Evolutionary conservation across 345 rosid species (phyloP), one percentile per base, ranked within the genome.

Genomic region (Populus tremula): DNA sequence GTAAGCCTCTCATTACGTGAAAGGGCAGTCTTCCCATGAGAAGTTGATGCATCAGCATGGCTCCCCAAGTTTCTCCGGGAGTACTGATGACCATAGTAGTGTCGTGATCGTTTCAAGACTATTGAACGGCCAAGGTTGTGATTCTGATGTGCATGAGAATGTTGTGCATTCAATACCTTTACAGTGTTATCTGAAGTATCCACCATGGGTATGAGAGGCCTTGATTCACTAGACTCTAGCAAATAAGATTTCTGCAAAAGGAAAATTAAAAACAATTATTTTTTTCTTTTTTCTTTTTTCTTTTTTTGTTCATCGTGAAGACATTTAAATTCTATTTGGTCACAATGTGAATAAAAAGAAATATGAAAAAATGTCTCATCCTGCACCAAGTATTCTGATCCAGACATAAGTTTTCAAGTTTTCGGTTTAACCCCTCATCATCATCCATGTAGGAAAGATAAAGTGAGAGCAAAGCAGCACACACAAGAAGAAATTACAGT

Each of bases 71-170:
- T 89, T 77, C 89, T 79, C 53, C 86, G 78, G 23, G 87, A 80
- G 82, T 86, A 86, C 8, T 89, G 94, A 64, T 87, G 92, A 21
- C 89, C 86, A 75, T 85, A 83, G 80, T 84, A 71, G 78, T 88
- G 88, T 41, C 89, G 90, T 10, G 91, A 82, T 64, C 92, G 87
- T 76, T 91, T 91, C 72, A 87, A 80, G 83, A 86, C 86, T n/a
- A 88, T 62, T 36, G 91, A 81, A 23, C 87, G 86, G 35, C 89
- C 81, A 67, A 83, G 84, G 80, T 81, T 85, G 62, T 87, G 74
- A 27, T 82, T 87, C 76, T 73, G 85, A 65, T 81, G 87, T 65
- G 80, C 69, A 73, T 47, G 66, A 75, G 89, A 80, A 63, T 84
- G 64, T 21, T 83, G 84, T 33, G 65, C 67, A 79, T 77, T 81